Evolutionary conservation across 2,329 filamentous ascomycete species (phyloP).

Genomic region (Pyrenochaeta sp.): DNA sequence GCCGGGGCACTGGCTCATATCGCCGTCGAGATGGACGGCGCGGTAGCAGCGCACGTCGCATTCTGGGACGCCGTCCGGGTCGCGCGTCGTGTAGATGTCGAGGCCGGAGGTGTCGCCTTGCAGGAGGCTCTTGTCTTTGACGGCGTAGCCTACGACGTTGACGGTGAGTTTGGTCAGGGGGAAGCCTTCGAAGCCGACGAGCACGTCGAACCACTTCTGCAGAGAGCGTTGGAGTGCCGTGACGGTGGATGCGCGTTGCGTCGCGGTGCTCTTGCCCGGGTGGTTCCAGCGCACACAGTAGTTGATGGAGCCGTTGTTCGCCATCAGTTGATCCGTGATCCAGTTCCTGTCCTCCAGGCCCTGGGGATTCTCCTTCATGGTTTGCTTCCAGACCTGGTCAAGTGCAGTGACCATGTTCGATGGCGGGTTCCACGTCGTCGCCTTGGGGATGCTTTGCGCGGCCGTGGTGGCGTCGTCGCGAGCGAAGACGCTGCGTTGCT

Average conservation of each 20-base stretch:
- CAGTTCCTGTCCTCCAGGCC: conserved; percentile 39
- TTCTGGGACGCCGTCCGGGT: conserved; percentile 52
- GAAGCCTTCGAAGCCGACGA: conserved; percentile 56
- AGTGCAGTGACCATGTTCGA: conserved; percentile 31
- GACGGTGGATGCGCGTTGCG: conserved; percentile 49
- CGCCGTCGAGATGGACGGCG: conserved; percentile 51
- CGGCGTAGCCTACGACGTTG: conserved; percentile 56
- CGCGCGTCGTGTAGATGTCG: conserved; percentile 53
- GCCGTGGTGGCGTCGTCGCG: conserved; percentile 18
- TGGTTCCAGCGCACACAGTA: conserved; percentile 58
- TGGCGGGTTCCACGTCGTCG: conserved; percentile 32
- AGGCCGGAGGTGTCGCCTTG: conserved; percentile 45
- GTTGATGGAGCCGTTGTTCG: conserved; percentile 21
- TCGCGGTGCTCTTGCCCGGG: conserved; percentile 45
- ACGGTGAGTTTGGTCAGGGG: conserved; percentile 50
- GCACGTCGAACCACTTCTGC: conserved; percentile 54
- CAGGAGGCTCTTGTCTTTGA: conserved; percentile 48
- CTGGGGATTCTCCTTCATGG: conserved; percentile 30
- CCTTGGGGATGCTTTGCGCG: conserved; percentile 24
- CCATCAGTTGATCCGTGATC: conserved; percentile 31
- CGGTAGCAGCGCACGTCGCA: conserved; percentile 54
- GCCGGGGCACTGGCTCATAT: conserved; percentile 51
- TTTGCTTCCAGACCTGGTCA: conserved; percentile 34
- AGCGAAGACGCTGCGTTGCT: conserved; percentile 22
- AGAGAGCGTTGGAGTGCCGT: conserved; percentile 46